Percentiles rank a stretch among this genome's conserved stretches.
Evolutionary conservation across 176 grass and related monocot species (phyloP).

Genomic region (Rhynchospora breviuscula): DNA sequence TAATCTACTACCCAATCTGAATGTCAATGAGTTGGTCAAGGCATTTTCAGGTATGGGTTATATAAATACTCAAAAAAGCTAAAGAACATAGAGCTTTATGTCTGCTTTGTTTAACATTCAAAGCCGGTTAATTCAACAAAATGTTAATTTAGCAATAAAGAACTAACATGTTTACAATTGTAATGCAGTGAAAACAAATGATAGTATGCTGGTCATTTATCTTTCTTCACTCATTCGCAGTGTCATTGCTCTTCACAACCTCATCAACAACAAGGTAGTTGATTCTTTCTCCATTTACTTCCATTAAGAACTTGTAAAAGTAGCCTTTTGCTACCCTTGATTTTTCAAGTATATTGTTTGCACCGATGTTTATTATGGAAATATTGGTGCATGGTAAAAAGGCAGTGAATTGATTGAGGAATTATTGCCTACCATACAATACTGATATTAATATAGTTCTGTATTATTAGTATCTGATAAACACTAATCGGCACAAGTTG

Average conservation of each 20-base stretch:
- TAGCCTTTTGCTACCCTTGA: not conserved
- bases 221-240: constrained; percentile 87
- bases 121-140: not conserved
- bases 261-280: constrained; percentile 96
- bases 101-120: constrained; percentile 2
- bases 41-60: constrained; percentile 75
- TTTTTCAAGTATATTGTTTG: not conserved
- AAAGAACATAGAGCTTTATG: not conserved
- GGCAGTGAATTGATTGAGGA: not conserved
- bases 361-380: not conserved
- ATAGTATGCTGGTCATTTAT: constrained; percentile 97
- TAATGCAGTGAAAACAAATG: constrained; percentile 98
- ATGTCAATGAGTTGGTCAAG: constrained; percentile 88
- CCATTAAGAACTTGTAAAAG: not conserved
- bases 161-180: not conserved
- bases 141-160: constrained; percentile 11
- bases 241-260: constrained; percentile 92
- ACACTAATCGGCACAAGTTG: not conserved
- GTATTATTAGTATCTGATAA: not conserved
- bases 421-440: not conserved
- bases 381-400: not conserved
- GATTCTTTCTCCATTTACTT: not conserved
- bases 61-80: not conserved
- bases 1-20: constrained; percentile 95
- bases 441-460: not conserved